Evolutionary conservation across 2,329 filamentous ascomycete genomes (phyloP).

Genomic region (Diplodia corticola): DNA sequence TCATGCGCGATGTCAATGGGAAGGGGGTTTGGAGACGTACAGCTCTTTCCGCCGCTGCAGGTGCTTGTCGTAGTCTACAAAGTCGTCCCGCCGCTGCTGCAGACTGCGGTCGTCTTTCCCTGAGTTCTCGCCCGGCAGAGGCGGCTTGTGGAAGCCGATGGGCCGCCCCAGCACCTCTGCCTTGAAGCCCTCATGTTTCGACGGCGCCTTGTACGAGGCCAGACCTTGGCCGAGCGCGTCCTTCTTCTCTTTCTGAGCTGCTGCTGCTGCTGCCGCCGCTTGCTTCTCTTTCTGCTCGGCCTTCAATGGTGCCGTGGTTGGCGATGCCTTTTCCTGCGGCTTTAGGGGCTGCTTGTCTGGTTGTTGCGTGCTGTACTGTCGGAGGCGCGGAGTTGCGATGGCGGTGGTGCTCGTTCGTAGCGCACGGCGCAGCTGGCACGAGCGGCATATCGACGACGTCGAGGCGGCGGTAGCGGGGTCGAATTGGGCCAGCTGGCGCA

Average conservation of each 20-base stretch:
- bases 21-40: conserved; percentile 48
- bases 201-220: conserved; percentile 19
- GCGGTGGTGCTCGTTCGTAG: not conserved
- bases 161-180: conserved; percentile 65
- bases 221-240: conserved; percentile 17
- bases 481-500: not conserved
- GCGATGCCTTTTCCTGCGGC: not conserved
- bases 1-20: no score
- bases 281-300: not conserved
- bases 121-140: conserved; percentile 76
- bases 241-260: not conserved
- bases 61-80: conserved; percentile 84
- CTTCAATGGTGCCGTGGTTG: not conserved
- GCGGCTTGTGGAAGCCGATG: conserved; percentile 77
- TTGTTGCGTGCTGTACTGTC: not conserved
- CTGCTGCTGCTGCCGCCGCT: not conserved
- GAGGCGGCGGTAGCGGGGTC: not conserved
- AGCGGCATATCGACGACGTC: not conserved
- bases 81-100: conserved; percentile 72
- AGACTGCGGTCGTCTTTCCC: conserved; percentile 70
- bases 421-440: conserved; percentile 7
- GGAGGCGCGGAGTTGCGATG: not conserved
- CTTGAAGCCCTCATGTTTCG: conserved; percentile 42
- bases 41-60: conserved; percentile 72
- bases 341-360: not conserved